A percentile compares a stretch with the other conserved stretches of the same genome.
These are phyloP conservation scores for Penicillium odoratum DNA, from an alignment of 495 filamentous ascomycete genomes.

Conservation along the genomic window DNA sequence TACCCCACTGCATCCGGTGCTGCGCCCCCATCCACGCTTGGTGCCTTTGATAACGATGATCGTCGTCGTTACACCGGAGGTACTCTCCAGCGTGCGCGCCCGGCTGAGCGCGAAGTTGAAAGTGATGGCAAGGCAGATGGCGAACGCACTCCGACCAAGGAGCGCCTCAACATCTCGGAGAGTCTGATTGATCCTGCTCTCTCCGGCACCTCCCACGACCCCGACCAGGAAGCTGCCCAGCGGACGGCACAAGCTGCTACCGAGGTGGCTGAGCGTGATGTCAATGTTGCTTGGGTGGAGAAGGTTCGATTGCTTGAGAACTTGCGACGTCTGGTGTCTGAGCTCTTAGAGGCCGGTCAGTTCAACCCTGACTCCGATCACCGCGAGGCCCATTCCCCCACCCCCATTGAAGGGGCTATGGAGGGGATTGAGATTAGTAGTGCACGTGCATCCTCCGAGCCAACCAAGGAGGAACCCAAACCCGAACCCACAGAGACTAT, in stretches of 20 bases:
- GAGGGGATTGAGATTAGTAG: slow-evolving; percentile 38
- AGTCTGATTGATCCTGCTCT: slow-evolving; percentile 58
- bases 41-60: slow-evolving; percentile 75
- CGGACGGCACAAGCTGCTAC: slow-evolving; percentile 47
- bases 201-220: slow-evolving; percentile 31
- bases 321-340: slow-evolving; percentile 65
- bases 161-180: slow-evolving; percentile 42
- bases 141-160: slow-evolving; percentile 46
- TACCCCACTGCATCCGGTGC: slow-evolving; percentile 65
- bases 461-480: slow-evolving; percentile 27
- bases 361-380: slow-evolving; percentile 48
- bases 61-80: slow-evolving; percentile 87
- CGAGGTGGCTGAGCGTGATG: slow-evolving; percentile 49
- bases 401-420: slow-evolving; percentile 40
- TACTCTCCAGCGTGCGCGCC: slow-evolving; percentile 72
- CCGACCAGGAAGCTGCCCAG: slow-evolving; percentile 43
- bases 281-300: slow-evolving; percentile 76
- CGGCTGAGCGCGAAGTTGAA: slow-evolving; percentile 39
- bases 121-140: slow-evolving; percentile 45
- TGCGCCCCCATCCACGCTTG: slow-evolving; percentile 73
- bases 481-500: slow-evolving; percentile 29
- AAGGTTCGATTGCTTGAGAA: slow-evolving; percentile 79
- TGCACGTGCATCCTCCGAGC: slow-evolving; percentile 19
- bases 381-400: slow-evolving; percentile 7
- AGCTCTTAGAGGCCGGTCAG: slow-evolving; percentile 62